Conservation (phyloP, 768 basidiomycete species). For the Ramaria sp. region DNA sequence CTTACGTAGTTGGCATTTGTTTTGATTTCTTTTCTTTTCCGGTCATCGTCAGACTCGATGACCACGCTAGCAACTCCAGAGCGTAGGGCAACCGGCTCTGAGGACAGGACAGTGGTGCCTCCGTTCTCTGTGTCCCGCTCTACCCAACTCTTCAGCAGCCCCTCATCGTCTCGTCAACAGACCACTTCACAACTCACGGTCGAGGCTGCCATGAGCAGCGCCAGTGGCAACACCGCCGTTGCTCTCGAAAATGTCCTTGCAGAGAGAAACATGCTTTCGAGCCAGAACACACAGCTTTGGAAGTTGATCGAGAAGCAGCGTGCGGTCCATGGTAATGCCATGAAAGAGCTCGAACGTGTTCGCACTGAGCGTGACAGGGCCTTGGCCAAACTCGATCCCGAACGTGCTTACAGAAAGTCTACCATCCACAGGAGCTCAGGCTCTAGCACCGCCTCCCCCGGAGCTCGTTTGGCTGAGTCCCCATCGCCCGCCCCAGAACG, state of each 20-base stretch:
- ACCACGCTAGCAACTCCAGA: constrained; percentile 5
- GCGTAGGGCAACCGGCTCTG: not conserved
- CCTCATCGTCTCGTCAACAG: constrained; percentile 10
- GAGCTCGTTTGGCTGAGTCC: constrained; percentile 7
- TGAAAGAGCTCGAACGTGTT: constrained; percentile 80
- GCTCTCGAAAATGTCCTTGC: constrained; percentile 70
- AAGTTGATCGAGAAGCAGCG: constrained; percentile 91
- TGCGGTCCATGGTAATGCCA: constrained; percentile 63
- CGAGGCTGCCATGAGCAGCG: constrained; percentile 36
- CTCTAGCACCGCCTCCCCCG: constrained; percentile 7
- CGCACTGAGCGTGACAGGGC: constrained; percentile 68
- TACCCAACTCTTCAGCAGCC: not conserved
- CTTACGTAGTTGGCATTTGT: not conserved
- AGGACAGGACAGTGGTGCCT: not conserved
- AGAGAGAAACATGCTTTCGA: constrained; percentile 71
- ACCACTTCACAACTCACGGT: constrained; percentile 43
- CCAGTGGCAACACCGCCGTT: constrained; percentile 11
- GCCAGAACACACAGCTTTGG: constrained; percentile 89
- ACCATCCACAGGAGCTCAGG: not conserved
- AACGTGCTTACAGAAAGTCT: constrained; percentile 27
- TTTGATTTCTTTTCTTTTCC: not conserved
- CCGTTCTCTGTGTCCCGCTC: not conserved
- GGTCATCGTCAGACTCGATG: constrained; percentile 1
- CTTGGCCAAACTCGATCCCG: constrained; percentile 23
- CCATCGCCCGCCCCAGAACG: constrained; percentile 13